phyloP scores from a whole-genome alignment of 2,329 filamentous ascomycete genomes.

The Phialophora chinensis region DNA sequence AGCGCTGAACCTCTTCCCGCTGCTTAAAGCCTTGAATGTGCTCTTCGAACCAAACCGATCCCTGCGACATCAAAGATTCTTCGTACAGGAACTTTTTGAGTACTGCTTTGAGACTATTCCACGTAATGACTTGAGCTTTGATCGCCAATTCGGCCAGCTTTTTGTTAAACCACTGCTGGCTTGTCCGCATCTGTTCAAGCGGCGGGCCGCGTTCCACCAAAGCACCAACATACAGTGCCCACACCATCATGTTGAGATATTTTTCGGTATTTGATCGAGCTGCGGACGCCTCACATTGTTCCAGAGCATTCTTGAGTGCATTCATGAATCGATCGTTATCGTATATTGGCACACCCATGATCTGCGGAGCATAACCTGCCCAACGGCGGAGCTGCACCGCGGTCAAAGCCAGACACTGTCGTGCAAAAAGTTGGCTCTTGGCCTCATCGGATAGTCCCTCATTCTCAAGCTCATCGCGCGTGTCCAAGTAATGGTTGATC shows the following conservation, averaged over 20 bases:
- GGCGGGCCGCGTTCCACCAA: conserved; percentile 10
- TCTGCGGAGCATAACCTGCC: background rate
- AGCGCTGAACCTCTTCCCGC: background rate
- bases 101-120: background rate
- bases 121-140: background rate
- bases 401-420: conserved; percentile 20
- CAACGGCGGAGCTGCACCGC: conserved; percentile 5
- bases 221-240: conserved; percentile 26
- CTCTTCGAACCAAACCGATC: conserved; percentile 12
- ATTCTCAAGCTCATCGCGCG: conserved; percentile 3
- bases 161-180: conserved; percentile 1
- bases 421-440: conserved; percentile 17
- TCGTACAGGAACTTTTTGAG: conserved; percentile 9
- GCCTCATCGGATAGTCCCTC: background rate
- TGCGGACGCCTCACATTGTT: conserved; percentile 3
- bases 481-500: conserved; percentile 14
- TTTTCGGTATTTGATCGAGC: conserved; percentile 1
- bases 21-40: background rate
- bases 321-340: conserved; percentile 10
- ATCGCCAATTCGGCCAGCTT: background rate
- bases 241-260: conserved; percentile 15
- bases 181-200: background rate
- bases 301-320: conserved; percentile 5
- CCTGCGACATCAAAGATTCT: conserved; percentile 3
- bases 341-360: conserved; percentile 25